These are phyloP conservation scores for Fusarium sp. DNA, from an alignment of 2,329 filamentous ascomycete genomes.

Conservation along the genomic window DNA sequence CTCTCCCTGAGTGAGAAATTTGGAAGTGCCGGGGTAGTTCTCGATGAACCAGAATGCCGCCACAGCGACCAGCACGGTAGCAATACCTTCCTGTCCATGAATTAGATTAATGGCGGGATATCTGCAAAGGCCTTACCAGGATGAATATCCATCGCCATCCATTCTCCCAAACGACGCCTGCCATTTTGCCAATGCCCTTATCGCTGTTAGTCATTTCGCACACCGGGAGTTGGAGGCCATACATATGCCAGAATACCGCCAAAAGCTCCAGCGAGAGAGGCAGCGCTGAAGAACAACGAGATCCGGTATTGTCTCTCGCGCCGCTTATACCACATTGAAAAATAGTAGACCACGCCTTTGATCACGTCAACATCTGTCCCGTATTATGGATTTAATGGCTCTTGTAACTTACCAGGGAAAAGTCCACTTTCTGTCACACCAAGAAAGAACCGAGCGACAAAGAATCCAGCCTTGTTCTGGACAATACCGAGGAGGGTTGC, in stretches of 20 bases:
- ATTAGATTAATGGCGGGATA: not conserved
- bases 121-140: constrained; percentile 52
- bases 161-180: constrained; percentile 61
- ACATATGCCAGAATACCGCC: constrained; percentile 67
- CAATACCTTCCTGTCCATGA: constrained; percentile 61
- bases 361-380: accelerated
- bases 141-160: constrained; percentile 72
- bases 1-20: constrained; percentile 66
- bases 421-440: constrained; percentile 65
- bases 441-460: constrained; percentile 65
- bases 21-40: constrained; percentile 71
- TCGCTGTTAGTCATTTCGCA: not conserved
- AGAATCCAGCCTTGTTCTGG: constrained; percentile 61
- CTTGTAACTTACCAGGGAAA: constrained; percentile 55
- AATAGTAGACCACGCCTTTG: constrained; percentile 57
- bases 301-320: constrained; percentile 66
- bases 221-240: not conserved
- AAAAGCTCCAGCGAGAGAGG: constrained; percentile 66
- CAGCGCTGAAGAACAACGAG: constrained; percentile 66
- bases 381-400: accelerated
- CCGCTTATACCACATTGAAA: constrained; percentile 67
- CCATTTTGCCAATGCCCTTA: constrained; percentile 65
- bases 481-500: constrained; percentile 63
- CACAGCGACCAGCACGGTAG: constrained; percentile 63
- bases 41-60: constrained; percentile 70